A percentile compares a stretch with the other conserved stretches of the same genome.
Conservation (phyloP, 495 filamentous ascomycete species). For the Talaromyces stipitatus region DNA sequence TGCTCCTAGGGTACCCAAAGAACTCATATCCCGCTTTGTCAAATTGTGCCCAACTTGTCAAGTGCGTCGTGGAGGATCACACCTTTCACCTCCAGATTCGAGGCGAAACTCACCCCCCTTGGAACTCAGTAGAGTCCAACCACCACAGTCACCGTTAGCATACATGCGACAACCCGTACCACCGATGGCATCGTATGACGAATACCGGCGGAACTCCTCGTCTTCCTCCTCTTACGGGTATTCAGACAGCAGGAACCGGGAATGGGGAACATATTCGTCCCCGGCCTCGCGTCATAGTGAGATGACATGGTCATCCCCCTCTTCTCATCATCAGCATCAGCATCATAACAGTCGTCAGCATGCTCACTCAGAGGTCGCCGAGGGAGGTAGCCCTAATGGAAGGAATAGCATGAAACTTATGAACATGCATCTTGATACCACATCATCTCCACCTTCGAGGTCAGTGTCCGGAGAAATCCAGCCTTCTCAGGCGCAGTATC, state of each 20-base stretch:
- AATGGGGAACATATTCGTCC: neutral
- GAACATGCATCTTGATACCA: neutral
- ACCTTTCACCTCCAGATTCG: slow-evolving; percentile 38
- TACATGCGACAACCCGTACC: neutral
- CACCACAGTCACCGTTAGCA: neutral
- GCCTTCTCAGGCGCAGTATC: neutral
- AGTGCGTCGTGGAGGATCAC: slow-evolving; percentile 37
- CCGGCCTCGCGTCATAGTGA: neutral
- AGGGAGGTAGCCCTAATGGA: neutral
- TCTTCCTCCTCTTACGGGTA: neutral
- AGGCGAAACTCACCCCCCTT: slow-evolving; percentile 34
- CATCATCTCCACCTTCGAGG: neutral
- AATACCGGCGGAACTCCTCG: slow-evolving; percentile 3
- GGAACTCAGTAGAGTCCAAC: slow-evolving; percentile 11
- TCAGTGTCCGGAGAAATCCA: neutral
- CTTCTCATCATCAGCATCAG: neutral
- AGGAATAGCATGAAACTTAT: neutral
- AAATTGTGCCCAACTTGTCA: slow-evolving; percentile 48
- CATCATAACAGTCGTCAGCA: neutral
- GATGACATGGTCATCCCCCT: neutral
- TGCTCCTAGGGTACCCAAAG: slow-evolving; percentile 45
- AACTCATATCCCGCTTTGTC: slow-evolving; percentile 51
- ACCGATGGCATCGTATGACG: neutral
- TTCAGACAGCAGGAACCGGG: neutral
- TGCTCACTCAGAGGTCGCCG: neutral